phyloP scores from a whole-genome alignment of 768 basidiomycete genomes.

The Agaricus bisporus region DNA sequence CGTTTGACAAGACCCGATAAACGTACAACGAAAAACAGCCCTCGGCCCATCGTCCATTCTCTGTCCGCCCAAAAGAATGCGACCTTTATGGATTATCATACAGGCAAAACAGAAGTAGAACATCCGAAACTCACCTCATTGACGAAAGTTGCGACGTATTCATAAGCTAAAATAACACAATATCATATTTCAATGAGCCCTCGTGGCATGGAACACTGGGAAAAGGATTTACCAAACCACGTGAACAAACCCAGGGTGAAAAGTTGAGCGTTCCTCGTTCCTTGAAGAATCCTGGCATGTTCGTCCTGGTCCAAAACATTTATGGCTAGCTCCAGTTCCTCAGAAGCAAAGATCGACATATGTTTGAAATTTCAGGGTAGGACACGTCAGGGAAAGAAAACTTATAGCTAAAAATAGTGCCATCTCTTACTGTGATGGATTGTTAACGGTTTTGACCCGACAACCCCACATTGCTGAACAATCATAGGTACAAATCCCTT shows the following conservation, averaged over 20 bases:
- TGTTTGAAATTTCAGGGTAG: too few relatives aligned
- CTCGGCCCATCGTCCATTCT: conserved; percentile 8
- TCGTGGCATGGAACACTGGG: neutral
- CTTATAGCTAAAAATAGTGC: too few relatives aligned
- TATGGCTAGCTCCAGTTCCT: neutral
- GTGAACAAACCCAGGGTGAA: neutral
- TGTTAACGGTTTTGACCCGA: neutral
- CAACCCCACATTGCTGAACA: too few relatives aligned
- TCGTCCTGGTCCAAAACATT: neutral
- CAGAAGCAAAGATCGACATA: conserved; percentile 1
- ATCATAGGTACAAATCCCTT: too few relatives aligned
- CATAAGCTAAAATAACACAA: neutral
- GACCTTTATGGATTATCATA: neutral
- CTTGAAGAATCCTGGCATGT: neutral
- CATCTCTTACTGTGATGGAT: neutral
- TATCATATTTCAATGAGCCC: neutral
- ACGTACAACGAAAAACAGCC: conserved; percentile 4
- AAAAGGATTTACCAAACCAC: conserved; percentile 4
- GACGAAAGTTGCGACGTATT: neutral
- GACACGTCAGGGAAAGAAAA: too few relatives aligned
- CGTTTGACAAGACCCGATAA: neutral
- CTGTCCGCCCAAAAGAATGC: conserved; percentile 6
- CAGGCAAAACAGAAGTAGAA: neutral
- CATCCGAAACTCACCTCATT: neutral
- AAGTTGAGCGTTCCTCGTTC: neutral